Conservation (phyloP, 768 basidiomycete species). For the Panaeolus cyanescens region DNA sequence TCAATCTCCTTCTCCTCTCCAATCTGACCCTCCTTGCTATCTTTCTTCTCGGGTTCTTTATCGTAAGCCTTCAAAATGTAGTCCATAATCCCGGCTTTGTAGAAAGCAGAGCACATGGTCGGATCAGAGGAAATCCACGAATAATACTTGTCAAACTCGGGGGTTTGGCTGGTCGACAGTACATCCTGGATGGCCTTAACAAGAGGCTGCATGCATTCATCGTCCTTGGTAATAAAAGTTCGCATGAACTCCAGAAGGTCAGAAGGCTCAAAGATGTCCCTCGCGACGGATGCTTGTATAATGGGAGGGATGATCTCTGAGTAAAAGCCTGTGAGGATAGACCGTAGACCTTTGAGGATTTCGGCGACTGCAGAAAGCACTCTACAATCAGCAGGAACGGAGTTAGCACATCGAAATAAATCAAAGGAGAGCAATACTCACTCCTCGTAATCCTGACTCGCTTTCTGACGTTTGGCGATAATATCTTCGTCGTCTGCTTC, state of each 20-base stretch:
- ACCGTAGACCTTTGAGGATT: neutral
- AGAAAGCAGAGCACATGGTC: slow-evolving; percentile 11
- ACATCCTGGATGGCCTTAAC: slow-evolving; percentile 2
- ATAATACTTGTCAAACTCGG: neutral
- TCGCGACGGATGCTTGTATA: slow-evolving; percentile 1
- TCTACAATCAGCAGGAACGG: no score
- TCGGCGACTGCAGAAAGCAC: slow-evolving; percentile 3
- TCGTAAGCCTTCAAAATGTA: slow-evolving; percentile 7
- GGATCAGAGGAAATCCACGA: slow-evolving; percentile 11
- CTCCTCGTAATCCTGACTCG: slow-evolving; percentile 1
- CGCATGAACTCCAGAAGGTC: slow-evolving; percentile 5
- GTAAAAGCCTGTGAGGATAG: slow-evolving; percentile 6
- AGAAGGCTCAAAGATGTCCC: neutral
- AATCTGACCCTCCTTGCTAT: neutral
- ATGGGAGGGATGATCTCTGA: slow-evolving; percentile 8
- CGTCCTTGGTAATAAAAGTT: neutral
- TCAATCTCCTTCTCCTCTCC: neutral
- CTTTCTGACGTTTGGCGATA: neutral
- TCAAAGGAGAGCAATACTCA: neutral
- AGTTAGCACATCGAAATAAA: neutral
- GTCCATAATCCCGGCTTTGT: slow-evolving; percentile 11
- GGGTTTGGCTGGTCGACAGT: neutral
- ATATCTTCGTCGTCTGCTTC: neutral
- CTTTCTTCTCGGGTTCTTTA: neutral
- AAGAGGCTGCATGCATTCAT: neutral